A percentile compares a stretch with the other conserved stretches of the same genome.
These are phyloP conservation scores for Saturnispora diversa DNA, from an alignment of 805 yeast species.

Conservation along the genomic window DNA sequence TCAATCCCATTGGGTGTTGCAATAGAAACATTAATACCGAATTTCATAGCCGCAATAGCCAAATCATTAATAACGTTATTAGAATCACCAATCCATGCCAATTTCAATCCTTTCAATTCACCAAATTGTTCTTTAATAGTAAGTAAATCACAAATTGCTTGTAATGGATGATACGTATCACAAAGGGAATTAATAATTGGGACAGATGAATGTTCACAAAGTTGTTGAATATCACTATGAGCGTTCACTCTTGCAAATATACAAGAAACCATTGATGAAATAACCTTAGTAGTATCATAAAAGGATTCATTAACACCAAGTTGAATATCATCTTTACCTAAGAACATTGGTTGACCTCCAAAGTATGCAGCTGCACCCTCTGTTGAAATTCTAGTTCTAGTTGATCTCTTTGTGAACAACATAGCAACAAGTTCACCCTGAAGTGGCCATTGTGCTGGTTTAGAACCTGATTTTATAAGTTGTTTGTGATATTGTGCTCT, in stretches of 20 bases:
- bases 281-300: slow-evolving; percentile 80
- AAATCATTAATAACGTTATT: slow-evolving; percentile 93
- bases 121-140: slow-evolving; percentile 79
- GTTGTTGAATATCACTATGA: slow-evolving; percentile 72
- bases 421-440: slow-evolving; percentile 78
- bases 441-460: slow-evolving; percentile 40
- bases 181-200: slow-evolving; percentile 93
- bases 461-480: slow-evolving; percentile 48
- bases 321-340: slow-evolving; percentile 95
- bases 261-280: slow-evolving; percentile 94
- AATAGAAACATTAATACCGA: slow-evolving; percentile 73
- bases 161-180: slow-evolving; percentile 90
- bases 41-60: slow-evolving; percentile 76
- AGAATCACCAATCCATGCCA: slow-evolving; percentile 96
- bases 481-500: slow-evolving; percentile 66
- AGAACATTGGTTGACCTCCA: slow-evolving; percentile 94
- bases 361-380: slow-evolving; percentile 92
- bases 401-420: slow-evolving; percentile 84
- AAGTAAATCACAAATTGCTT: slow-evolving; percentile 84
- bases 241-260: slow-evolving; percentile 91
- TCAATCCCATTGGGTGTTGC: slow-evolving; percentile 78
- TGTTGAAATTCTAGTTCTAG: slow-evolving; percentile 87
- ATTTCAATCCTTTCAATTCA: slow-evolving; percentile 50
- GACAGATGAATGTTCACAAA: slow-evolving; percentile 71
- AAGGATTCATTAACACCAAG: slow-evolving; percentile 90